Percentiles rank a stretch among this genome's conserved stretches.
These are phyloP conservation scores for Backusella sp. DNA, from an alignment of 192 early-diverging fungal genomes.

Conservation along the genomic window DNA sequence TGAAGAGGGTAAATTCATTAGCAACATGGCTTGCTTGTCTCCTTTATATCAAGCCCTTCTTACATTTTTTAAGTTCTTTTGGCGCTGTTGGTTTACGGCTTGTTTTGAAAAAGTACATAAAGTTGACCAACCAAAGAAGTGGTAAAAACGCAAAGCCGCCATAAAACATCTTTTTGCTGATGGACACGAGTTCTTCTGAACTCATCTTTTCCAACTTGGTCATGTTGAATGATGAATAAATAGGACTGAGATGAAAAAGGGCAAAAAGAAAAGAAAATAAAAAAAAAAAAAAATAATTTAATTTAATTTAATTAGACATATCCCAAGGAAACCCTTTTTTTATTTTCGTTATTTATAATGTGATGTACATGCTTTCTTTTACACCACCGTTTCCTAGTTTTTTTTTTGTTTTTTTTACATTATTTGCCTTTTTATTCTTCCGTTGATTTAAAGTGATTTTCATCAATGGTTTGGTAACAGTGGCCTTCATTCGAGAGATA, in stretches of 20 bases:
- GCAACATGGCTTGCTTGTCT: too few species aligned
- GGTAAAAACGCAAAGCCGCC: conserved; percentile 56
- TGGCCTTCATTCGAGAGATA: conserved; percentile 62
- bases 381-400: too few species aligned
- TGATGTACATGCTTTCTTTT: too few species aligned
- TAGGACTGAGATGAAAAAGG: neutral
- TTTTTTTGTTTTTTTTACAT: neutral
- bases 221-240: conserved; percentile 15
- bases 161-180: conserved; percentile 62
- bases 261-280: neutral
- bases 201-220: conserved; percentile 46
- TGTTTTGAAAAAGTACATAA: conserved; percentile 62
- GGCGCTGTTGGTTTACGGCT: conserved; percentile 24
- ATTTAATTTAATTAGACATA: too few species aligned
- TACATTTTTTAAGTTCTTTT: conserved; percentile 55
- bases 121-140: conserved; percentile 71
- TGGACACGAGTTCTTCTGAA: conserved; percentile 52
- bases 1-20: neutral
- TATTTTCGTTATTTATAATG: too few species aligned
- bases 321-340: neutral
- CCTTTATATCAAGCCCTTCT: neutral
- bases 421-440: neutral
- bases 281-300: neutral
- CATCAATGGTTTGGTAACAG: conserved; percentile 68
- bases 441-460: conserved; percentile 57